phyloP scores from a whole-genome alignment of 345 rosid species.

The Hypericum androsaemum region DNA sequence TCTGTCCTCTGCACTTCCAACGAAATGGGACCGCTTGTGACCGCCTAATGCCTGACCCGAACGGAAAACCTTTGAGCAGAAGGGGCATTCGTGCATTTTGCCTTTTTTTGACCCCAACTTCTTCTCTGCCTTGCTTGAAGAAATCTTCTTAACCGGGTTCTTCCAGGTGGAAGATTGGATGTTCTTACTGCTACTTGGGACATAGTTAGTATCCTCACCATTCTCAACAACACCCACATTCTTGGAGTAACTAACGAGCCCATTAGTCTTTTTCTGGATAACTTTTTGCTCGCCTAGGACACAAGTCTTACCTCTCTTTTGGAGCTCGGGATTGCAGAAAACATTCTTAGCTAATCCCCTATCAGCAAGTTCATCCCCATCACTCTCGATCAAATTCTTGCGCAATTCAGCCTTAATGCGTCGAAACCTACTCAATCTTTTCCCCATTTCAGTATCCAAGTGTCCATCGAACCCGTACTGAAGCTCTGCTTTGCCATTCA shows the following conservation, averaged over 20 bases:
- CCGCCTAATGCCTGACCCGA: constrained; percentile 97
- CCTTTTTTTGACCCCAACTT: constrained; percentile 32
- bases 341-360: constrained; percentile 28
- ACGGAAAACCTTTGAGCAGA: constrained; percentile 73
- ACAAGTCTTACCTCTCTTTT: constrained; percentile 27
- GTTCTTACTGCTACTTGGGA: constrained; percentile 9
- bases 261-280: constrained; percentile 28
- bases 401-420: constrained; percentile 21
- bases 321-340: constrained; percentile 18
- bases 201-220: constrained; percentile 39
- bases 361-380: constrained; percentile 18
- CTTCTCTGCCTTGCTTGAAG: constrained; percentile 22
- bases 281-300: constrained; percentile 18
- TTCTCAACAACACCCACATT: constrained; percentile 46
- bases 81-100: constrained; percentile 77
- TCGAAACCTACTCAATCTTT: constrained; percentile 28
- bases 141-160: constrained; percentile 15
- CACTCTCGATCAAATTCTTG: constrained; percentile 18
- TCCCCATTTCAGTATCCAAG: constrained; percentile 27
- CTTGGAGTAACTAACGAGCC: constrained; percentile 22
- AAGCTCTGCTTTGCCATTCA: constrained; percentile 25
- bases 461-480: constrained; percentile 32
- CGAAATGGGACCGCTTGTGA: constrained; percentile 93
- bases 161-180: constrained; percentile 23
- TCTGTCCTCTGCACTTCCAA: constrained; percentile 49